Percentiles rank a stretch among this genome's conserved stretches.
These are phyloP conservation scores for Starmera pachycereana DNA, from an alignment of 805 yeast species.

Conservation along the genomic window DNA sequence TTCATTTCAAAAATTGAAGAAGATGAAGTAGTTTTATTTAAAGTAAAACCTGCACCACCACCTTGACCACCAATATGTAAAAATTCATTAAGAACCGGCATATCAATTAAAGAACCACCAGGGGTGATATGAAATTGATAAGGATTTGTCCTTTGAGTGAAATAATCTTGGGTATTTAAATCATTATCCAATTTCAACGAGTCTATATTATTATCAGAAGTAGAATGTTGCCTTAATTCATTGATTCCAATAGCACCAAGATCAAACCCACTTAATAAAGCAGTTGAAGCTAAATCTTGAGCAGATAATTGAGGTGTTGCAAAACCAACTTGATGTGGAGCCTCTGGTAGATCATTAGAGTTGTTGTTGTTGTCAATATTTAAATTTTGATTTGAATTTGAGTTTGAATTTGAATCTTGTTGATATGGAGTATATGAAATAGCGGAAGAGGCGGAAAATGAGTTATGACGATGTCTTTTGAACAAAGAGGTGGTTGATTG, in stretches of 20 bases:
- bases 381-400: not conserved
- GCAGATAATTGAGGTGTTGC: conserved; percentile 71
- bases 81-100: conserved; percentile 29
- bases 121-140: conserved; percentile 15
- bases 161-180: conserved; percentile 1
- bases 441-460: conserved; percentile 32
- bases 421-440: conserved; percentile 20
- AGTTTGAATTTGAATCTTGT: no score
- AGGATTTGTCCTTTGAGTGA: conserved; percentile 5
- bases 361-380: conserved; percentile 1
- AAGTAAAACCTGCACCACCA: conserved; percentile 30
- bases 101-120: conserved; percentile 18
- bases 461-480: conserved; percentile 30
- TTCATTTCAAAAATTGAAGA: conserved; percentile 23
- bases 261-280: conserved; percentile 27
- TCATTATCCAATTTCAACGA: conserved; percentile 7
- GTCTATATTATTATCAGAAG: conserved; percentile 16
- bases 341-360: conserved; percentile 22
- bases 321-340: conserved; percentile 66
- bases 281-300: conserved; percentile 27
- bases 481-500: conserved; percentile 2
- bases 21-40: conserved; percentile 7
- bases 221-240: conserved; percentile 16
- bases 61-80: conserved; percentile 28
- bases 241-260: conserved; percentile 23